Conservation (phyloP, 768 basidiomycete genomes). For the Boletus patriciae region DNA sequence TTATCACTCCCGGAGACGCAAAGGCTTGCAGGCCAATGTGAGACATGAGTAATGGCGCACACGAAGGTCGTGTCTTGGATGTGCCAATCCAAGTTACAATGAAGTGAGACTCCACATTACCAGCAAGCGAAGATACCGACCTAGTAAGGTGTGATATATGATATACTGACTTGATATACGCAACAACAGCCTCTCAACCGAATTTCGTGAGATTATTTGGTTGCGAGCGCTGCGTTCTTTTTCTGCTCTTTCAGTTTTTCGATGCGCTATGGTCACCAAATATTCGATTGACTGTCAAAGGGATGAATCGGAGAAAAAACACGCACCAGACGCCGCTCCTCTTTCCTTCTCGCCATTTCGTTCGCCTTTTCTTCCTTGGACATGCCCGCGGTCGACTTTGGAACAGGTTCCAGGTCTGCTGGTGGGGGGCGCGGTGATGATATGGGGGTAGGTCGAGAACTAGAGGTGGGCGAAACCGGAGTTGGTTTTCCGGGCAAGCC, state of each 20-base stretch:
- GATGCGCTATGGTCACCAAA: conserved; percentile 51
- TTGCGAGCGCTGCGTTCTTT: conserved; percentile 40
- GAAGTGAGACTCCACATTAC: too few species aligned
- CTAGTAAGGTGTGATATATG: background rate
- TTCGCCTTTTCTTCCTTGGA: conserved; percentile 90
- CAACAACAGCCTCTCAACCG: background rate
- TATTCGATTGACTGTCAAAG: background rate
- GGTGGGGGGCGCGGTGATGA: conserved; percentile 21
- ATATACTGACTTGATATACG: background rate
- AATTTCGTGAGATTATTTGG: background rate
- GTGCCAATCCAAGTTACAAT: too few species aligned
- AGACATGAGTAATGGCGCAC: too few species aligned
- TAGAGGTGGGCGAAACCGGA: conserved; percentile 12
- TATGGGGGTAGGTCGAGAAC: conserved; percentile 26
- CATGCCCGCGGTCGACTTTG: conserved; percentile 46
- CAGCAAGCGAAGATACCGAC: background rate
- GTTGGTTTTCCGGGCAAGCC: conserved; percentile 1
- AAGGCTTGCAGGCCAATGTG: too few species aligned
- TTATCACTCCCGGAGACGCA: too few species aligned
- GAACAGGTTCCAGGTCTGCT: conserved; percentile 11
- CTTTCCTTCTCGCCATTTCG: conserved; percentile 90
- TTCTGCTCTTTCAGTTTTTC: conserved; percentile 82
- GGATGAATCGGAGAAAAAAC: background rate
- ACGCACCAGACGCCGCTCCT: conserved; percentile 85
- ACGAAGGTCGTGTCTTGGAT: too few species aligned